Evolutionary conservation across 129 eudicot species (phyloP).

Genomic region (Cynara cardunculus): DNA sequence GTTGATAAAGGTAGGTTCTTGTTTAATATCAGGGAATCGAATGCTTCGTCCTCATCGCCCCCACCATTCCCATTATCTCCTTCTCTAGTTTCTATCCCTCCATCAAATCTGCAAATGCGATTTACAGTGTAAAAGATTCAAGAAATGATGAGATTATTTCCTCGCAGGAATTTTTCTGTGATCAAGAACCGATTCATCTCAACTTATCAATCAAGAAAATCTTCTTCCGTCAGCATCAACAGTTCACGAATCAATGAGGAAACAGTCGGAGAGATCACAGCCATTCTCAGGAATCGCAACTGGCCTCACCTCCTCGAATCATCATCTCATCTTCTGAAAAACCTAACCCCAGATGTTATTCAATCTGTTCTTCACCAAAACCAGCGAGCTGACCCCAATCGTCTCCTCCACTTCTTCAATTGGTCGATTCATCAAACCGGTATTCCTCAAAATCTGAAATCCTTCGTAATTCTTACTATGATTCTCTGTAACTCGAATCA

Average conservation of each 20-base stretch:
- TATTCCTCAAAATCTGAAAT: slow-evolving; percentile 52
- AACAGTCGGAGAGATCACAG: slow-evolving; percentile 46
- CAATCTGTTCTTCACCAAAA: slow-evolving; percentile 57
- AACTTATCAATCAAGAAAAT: slow-evolving; percentile 18
- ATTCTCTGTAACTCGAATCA: slow-evolving; percentile 45
- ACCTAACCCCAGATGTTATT: slow-evolving; percentile 59
- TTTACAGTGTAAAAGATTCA: not conserved
- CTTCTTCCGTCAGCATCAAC: slow-evolving; percentile 6
- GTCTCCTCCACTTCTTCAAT: slow-evolving; percentile 67
- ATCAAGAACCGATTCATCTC: slow-evolving; percentile 22
- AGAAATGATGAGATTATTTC: slow-evolving; percentile 26
- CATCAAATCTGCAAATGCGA: slow-evolving; percentile 26
- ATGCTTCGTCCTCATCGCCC: slow-evolving; percentile 8
- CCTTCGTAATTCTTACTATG: slow-evolving; percentile 42
- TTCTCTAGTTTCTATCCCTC: not conserved
- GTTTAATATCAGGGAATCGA: slow-evolving; percentile 4
- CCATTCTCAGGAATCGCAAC: slow-evolving; percentile 46
- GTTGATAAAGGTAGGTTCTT: too few relatives aligned
- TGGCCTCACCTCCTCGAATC: slow-evolving; percentile 64
- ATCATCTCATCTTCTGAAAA: slow-evolving; percentile 36
- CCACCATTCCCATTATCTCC: not conserved
- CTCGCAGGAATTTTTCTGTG: not conserved
- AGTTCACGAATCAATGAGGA: slow-evolving; percentile 29
- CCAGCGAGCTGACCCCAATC: slow-evolving; percentile 44
- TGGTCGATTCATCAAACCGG: slow-evolving; percentile 64